Conservation (phyloP, 2,329 filamentous ascomycete genomes). For the Xylaria multiplex region DNA sequence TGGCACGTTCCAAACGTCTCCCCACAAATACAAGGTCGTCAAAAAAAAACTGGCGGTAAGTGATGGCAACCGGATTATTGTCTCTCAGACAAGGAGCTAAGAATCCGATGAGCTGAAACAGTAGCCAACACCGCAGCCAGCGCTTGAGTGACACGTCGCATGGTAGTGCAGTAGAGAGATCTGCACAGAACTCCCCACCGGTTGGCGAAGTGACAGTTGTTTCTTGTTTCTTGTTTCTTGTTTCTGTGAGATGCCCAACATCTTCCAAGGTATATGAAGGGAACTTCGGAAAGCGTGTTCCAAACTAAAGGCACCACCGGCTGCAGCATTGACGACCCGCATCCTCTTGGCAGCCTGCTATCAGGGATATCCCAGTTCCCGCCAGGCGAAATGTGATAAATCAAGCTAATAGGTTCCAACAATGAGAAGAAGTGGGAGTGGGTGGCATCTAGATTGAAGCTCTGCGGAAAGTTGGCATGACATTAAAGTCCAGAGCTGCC, state of each 20-base stretch:
- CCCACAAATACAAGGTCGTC: slow-evolving; percentile 9
- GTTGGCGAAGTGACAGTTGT: slow-evolving; percentile 19
- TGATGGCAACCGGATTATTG: slow-evolving; percentile 15
- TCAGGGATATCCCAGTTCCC: slow-evolving; percentile 29
- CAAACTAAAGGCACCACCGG: slow-evolving; percentile 10
- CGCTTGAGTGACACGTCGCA: slow-evolving; percentile 43
- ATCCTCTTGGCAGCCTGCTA: slow-evolving; percentile 25
- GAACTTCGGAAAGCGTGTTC: slow-evolving; percentile 26
- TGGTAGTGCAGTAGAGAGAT: slow-evolving; percentile 39
- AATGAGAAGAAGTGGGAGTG: slow-evolving; percentile 19
- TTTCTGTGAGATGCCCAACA: slow-evolving; percentile 24
- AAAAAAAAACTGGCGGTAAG: slow-evolving; percentile 1
- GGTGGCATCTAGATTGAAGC: slow-evolving; percentile 22
- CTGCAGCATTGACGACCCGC: slow-evolving; percentile 27
- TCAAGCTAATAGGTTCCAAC: slow-evolving; percentile 20
- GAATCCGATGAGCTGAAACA: slow-evolving; percentile 33
- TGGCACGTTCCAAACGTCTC: slow-evolving; percentile 13
- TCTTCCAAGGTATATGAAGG: slow-evolving; percentile 16
- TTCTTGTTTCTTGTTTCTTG: too few species aligned
- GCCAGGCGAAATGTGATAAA: slow-evolving; percentile 31
- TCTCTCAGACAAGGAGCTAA: slow-evolving; percentile 9
- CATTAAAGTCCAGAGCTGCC: background rate
- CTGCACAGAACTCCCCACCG: slow-evolving; percentile 15
- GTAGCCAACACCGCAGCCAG: slow-evolving; percentile 27
- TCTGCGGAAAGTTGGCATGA: background rate